These are phyloP conservation scores for Naganishia vishniacii DNA, from an alignment of 768 basidiomycete genomes.

Conservation along the genomic window DNA sequence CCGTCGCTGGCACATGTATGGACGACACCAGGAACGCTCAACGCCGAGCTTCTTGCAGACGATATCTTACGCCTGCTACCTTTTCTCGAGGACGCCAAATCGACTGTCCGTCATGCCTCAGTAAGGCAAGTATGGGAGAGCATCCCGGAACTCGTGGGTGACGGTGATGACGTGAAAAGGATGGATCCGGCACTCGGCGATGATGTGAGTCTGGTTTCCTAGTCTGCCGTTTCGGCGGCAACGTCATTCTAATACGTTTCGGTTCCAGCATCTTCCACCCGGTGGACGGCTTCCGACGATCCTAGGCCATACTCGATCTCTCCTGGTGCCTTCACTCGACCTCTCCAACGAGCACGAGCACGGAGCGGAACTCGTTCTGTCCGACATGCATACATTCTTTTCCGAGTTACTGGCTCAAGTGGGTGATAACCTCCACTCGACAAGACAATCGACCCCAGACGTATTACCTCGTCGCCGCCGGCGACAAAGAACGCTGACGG, in stretches of 20 bases:
- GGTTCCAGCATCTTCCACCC: background rate
- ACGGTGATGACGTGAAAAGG: background rate
- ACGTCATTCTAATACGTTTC: background rate
- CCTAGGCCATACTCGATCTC: background rate
- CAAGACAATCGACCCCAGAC: background rate
- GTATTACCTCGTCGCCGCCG: background rate
- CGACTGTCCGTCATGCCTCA: background rate
- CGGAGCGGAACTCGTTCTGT: background rate
- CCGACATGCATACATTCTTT: background rate
- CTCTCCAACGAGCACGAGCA: background rate
- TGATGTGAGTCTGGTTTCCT: background rate
- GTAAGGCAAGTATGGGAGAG: background rate
- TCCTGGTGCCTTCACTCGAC: slow-evolving; percentile 5
- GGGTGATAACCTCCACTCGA: background rate
- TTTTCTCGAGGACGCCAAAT: background rate
- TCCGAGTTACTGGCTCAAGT: background rate
- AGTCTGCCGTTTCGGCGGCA: background rate
- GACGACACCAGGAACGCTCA: background rate
- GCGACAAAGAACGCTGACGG: background rate
- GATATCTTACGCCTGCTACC: background rate
- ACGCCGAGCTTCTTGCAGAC: background rate
- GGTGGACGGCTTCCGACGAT: background rate
- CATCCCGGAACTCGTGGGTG: background rate
- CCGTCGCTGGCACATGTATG: background rate
- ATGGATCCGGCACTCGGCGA: too few relatives aligned